Percentiles rank a stretch among this genome's conserved stretches.
Conservation (phyloP, 179 eudicot species). For the Gypsophila paniculata region DNA sequence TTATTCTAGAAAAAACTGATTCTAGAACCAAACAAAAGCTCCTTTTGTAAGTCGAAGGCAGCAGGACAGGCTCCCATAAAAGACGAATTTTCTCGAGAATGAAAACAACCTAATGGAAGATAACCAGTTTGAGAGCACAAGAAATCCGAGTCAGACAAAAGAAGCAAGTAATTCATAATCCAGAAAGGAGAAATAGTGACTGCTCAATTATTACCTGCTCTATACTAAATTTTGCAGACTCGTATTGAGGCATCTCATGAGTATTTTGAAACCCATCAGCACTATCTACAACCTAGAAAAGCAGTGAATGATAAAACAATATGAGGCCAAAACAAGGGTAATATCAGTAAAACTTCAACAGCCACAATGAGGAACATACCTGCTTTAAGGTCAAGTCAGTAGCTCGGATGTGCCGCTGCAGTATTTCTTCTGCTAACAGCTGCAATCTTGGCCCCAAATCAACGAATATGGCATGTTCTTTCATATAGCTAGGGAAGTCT, state of each 20-base stretch:
- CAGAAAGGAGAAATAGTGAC: background rate
- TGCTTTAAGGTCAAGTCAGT: slow-evolving; percentile 64
- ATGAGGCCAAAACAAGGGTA: background rate
- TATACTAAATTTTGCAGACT: slow-evolving; percentile 78
- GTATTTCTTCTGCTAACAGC: slow-evolving; percentile 69
- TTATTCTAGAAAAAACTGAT: slow-evolving; percentile 60
- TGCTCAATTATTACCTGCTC: slow-evolving; percentile 57
- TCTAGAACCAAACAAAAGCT: slow-evolving; percentile 71
- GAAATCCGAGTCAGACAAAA: background rate
- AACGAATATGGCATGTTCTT: slow-evolving; percentile 73
- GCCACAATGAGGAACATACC: slow-evolving; percentile 35
- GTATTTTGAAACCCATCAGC: slow-evolving; percentile 97
- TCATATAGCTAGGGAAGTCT: slow-evolving; percentile 61
- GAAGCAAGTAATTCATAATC: background rate
- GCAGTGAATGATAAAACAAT: slow-evolving; percentile 8
- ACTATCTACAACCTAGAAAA: slow-evolving; percentile 74
- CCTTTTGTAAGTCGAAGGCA: slow-evolving; percentile 70
- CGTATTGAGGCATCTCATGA: slow-evolving; percentile 67
- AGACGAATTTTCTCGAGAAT: slow-evolving; percentile 86
- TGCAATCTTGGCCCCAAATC: slow-evolving; percentile 90
- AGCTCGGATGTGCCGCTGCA: slow-evolving; percentile 69
- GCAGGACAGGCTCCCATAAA: slow-evolving; percentile 83
- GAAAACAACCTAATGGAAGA: slow-evolving; percentile 61
- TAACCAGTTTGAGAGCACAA: slow-evolving; percentile 7
- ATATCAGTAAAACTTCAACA: background rate